A percentile compares a stretch with the other conserved stretches of the same genome.
Evolutionary conservation across 2,329 filamentous ascomycete genomes (phyloP).

Genomic region (Colletotrichum gloeosporioides): DNA sequence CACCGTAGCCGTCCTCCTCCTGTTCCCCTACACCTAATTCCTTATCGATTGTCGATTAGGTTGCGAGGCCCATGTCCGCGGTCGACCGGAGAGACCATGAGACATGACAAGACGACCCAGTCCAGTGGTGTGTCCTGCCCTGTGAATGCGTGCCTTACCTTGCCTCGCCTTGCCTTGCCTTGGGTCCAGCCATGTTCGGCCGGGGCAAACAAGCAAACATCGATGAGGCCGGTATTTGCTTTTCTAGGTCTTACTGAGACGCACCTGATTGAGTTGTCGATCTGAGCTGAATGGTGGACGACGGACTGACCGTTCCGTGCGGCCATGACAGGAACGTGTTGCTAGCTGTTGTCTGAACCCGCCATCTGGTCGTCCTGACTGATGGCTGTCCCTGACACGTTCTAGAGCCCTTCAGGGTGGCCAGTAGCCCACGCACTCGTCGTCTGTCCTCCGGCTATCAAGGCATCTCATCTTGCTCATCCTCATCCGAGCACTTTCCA

Average conservation of each 20-base stretch:
- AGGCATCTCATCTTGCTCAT: neutral
- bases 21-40: neutral
- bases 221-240: neutral
- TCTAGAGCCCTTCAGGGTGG: neutral
- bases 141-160: neutral
- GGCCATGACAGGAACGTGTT: neutral
- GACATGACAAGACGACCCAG: neutral
- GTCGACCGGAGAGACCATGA: neutral
- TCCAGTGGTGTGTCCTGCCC: neutral
- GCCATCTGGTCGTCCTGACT: neutral
- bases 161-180: neutral
- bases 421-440: neutral
- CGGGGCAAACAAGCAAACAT: neutral
- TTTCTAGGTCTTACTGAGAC: neutral
- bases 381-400: neutral
- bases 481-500: neutral
- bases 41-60: neutral
- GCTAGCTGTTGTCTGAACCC: neutral
- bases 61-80: neutral
- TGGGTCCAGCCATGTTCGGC: neutral
- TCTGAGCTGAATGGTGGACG: neutral
- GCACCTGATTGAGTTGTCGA: neutral
- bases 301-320: neutral
- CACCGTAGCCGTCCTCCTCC: constrained; percentile 1
- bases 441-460: neutral